A percentile compares a stretch with the other conserved stretches of the same genome.
These are phyloP conservation scores for Penicillium sp. DNA, from an alignment of 2,329 filamentous ascomycete species.

Conservation along the genomic window DNA sequence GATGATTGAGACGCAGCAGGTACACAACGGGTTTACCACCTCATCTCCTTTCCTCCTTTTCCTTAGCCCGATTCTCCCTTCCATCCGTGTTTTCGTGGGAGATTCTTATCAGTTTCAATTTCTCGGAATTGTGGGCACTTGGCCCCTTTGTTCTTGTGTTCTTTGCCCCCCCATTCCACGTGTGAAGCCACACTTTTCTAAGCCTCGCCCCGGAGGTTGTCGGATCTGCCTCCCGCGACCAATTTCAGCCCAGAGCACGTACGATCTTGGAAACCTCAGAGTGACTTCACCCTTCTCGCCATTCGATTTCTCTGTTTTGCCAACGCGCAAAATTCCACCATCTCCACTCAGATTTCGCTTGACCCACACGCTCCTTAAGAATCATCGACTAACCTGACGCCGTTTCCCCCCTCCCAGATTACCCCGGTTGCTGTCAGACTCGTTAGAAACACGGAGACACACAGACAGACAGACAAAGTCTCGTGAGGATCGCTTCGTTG, in stretches of 20 bases:
- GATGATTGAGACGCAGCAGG: slow-evolving; percentile 6
- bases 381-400: slow-evolving; percentile 1
- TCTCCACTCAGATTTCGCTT: neutral
- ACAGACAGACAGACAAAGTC: neutral
- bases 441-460: neutral
- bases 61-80: neutral
- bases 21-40: neutral
- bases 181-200: slow-evolving; percentile 19
- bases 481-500: neutral
- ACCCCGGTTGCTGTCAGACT: slow-evolving; percentile 1
- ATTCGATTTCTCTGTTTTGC: neutral
- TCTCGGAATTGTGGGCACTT: neutral
- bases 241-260: slow-evolving; percentile 16
- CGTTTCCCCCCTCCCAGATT: slow-evolving; percentile 3
- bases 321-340: neutral
- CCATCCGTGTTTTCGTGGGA: neutral
- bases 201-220: slow-evolving; percentile 20
- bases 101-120: neutral
- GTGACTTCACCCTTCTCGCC: neutral
- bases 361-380: neutral
- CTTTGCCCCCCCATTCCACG: slow-evolving; percentile 21
- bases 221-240: slow-evolving; percentile 17
- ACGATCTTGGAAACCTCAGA: neutral
- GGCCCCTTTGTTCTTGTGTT: neutral
- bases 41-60: neutral